Evolutionary conservation across 441 rosid genomes (phyloP).

Genomic region (Adansonia rubrostipa): DNA sequence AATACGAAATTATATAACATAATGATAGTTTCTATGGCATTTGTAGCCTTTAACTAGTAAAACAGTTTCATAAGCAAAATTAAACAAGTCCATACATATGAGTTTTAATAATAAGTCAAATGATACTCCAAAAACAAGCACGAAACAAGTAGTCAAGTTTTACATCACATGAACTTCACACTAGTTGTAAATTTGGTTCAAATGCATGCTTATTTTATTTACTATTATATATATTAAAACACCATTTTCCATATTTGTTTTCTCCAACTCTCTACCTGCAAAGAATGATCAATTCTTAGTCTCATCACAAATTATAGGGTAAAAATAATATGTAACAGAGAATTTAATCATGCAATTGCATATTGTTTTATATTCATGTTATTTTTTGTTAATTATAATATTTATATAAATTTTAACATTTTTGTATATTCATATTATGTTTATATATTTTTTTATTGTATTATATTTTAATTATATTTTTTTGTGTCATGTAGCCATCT

Average conservation of each 20-base stretch:
- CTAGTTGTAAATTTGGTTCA: not conserved
- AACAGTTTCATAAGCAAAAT: not conserved
- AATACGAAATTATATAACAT: too few relatives aligned
- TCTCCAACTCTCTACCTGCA: conserved; percentile 7
- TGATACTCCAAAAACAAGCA: not conserved
- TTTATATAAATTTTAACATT: too few relatives aligned
- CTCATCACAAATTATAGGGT: not conserved
- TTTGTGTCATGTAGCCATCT: not conserved
- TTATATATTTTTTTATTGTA: not conserved
- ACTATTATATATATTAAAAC: not conserved
- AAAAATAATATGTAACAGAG: not conserved
- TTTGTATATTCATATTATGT: not conserved
- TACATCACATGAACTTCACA: not conserved
- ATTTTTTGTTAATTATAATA: too few relatives aligned
- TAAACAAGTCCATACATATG: not conserved
- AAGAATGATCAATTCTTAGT: not conserved
- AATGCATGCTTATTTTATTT: not conserved
- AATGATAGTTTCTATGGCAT: too few relatives aligned
- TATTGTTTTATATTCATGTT: too few relatives aligned
- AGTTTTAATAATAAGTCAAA: not conserved
- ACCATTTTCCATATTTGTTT: not conserved
- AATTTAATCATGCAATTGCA: not conserved
- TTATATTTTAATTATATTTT: not conserved
- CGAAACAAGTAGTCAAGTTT: not conserved
- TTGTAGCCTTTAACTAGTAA: not conserved